Evolutionary conservation across 495 filamentous ascomycete genomes (phyloP), one percentile per base, ranked within the genome.

Genomic region (Aspergillus asperescens): DNA sequence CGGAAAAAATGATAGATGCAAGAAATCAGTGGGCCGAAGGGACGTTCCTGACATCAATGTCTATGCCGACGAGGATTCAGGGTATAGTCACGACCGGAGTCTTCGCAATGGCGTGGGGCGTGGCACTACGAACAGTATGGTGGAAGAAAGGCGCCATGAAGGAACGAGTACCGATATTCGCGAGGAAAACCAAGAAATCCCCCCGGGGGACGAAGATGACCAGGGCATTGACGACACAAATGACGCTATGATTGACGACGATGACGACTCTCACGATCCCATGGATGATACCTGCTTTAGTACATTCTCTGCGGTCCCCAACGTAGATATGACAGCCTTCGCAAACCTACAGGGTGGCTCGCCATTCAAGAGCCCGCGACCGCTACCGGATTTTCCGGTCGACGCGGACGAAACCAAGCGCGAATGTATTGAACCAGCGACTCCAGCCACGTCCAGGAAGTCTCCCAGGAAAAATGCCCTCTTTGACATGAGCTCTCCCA

Each of bases 241-340:
- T 12, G 49, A 62, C 38, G 56, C 48, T 47, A 64, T 62, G 55
- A 55, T 55, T 27, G 34, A 49, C 16, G 46, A 48, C 12, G 32
- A 49, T 10, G 46, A 49, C 16, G 66, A 65, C 42, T 58, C 63
- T 32, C 60, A 74, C 18, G 71, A 72, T 38, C 54, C 59, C 16
- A 76, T 83, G 52, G 88, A 95, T 59, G 90, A 94, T 57, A 92
- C 87, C 16, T 86, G 84, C 34, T 86, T 93, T 60, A 94, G 88
- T 68, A 80, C 77, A 12, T 96, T 95, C 68, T 95, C 90, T 3
- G 87, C 88, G 0, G 80, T 95, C 35, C 88, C 89, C 4, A 76
- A 76, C 45, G 64, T 67, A 22, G 89, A 93, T 52, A 83, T 93
- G 81, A 93, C 89, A n/a, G 79, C 83, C 56, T 89, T 95, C 60